These are phyloP conservation scores for Actinomucor elegans DNA, from an alignment of 371 early-diverging fungal genomes.

Conservation along the genomic window DNA sequence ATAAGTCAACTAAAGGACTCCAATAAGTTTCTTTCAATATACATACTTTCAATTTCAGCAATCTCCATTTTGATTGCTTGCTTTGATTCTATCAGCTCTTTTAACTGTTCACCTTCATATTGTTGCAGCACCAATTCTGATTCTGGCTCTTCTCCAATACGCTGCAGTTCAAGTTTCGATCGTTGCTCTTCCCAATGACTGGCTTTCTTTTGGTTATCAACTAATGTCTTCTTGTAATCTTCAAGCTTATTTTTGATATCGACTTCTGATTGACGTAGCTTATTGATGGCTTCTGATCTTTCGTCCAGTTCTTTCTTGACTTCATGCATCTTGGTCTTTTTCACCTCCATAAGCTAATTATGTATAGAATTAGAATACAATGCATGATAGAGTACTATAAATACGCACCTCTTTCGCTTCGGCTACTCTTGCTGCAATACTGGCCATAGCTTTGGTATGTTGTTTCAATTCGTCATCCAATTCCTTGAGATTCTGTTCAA, in stretches of 20 bases:
- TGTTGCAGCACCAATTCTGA: slow-evolving; percentile 53
- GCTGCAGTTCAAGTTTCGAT: slow-evolving; percentile 56
- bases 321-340: slow-evolving; percentile 64
- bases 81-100: slow-evolving; percentile 37
- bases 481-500: slow-evolving; percentile 57
- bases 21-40: neutral
- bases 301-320: slow-evolving; percentile 70
- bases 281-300: slow-evolving; percentile 61
- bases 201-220: slow-evolving; percentile 52
- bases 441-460: slow-evolving; percentile 45
- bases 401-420: slow-evolving; percentile 29
- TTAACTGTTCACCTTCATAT: slow-evolving; percentile 54
- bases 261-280: slow-evolving; percentile 66
- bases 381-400: neutral
- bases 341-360: slow-evolving; percentile 64
- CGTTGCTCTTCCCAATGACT: slow-evolving; percentile 56
- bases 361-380: neutral
- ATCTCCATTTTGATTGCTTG: slow-evolving; percentile 42
- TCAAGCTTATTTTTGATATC: slow-evolving; percentile 53
- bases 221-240: slow-evolving; percentile 50
- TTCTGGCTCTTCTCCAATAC: slow-evolving; percentile 43
- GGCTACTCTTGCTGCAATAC: slow-evolving; percentile 51
- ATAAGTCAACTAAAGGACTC: slow-evolving; percentile 2
- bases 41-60: slow-evolving; percentile 49
- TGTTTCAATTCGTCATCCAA: slow-evolving; percentile 59